These are phyloP conservation scores for apple (Malus domestica) DNA, from an alignment of 306 rosid species.

Conservation along the genomic window DNA sequence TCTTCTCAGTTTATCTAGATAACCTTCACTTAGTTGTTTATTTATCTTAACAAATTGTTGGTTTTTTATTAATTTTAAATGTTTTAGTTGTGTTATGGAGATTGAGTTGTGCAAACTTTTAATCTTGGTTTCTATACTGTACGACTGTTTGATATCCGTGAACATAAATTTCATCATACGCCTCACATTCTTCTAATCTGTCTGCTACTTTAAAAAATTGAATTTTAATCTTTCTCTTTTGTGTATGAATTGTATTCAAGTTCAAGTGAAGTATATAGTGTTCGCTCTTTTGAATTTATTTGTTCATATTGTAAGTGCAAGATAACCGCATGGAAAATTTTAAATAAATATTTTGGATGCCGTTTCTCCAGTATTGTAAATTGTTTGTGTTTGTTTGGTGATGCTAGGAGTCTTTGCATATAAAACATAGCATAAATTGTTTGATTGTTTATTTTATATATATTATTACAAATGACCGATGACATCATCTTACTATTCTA, in stretches of 20 bases:
- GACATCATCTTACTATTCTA: slow-evolving; percentile 6
- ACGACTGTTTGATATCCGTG: neutral
- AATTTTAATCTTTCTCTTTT: neutral
- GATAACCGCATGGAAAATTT: neutral
- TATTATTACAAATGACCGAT: neutral
- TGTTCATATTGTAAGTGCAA: neutral
- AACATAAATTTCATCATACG: neutral
- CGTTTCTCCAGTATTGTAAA: neutral
- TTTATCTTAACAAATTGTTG: neutral
- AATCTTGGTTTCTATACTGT: neutral
- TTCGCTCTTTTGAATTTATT: neutral
- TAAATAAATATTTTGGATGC: neutral
- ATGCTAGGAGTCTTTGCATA: neutral
- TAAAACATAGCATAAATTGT: neutral
- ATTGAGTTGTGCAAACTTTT: neutral
- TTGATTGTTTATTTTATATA: neutral
- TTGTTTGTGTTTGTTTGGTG: neutral
- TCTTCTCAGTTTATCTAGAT: neutral
- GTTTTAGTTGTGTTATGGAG: neutral
- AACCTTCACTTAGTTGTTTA: neutral
- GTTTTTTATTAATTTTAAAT: neutral
- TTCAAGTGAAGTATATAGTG: neutral
- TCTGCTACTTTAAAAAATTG: neutral
- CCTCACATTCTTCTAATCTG: neutral
- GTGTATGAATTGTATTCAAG: neutral